Conservation (phyloP, 73 alveolate species). For the Paramecium tetraurelia region DNA sequence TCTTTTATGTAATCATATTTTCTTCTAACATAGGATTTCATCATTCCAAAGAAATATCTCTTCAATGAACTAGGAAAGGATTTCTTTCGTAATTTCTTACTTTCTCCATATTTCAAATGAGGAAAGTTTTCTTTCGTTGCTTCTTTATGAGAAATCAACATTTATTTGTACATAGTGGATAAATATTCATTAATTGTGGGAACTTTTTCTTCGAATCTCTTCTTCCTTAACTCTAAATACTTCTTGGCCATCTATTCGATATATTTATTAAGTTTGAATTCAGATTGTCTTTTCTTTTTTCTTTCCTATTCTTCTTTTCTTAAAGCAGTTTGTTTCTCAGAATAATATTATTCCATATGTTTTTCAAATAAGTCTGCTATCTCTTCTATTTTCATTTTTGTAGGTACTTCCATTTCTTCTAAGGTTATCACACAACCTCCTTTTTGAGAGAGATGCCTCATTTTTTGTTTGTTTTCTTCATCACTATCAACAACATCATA, state of each 20-base stretch:
- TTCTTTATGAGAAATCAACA: not conserved
- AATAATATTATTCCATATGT: slow-evolving; percentile 61
- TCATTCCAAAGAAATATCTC: slow-evolving; percentile 72
- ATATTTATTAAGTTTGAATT: slow-evolving; percentile 59
- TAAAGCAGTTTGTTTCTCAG: slow-evolving; percentile 23
- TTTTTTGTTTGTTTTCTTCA: slow-evolving; percentile 79
- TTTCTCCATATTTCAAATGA: slow-evolving; percentile 49
- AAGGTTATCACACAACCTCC: slow-evolving; percentile 61
- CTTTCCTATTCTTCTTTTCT: slow-evolving; percentile 62
- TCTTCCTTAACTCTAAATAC: slow-evolving; percentile 69
- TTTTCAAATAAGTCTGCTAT: slow-evolving; percentile 66
- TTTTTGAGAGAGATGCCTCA: slow-evolving; percentile 67
- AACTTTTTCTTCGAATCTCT: slow-evolving; percentile 64
- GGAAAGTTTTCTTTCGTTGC: slow-evolving; percentile 43
- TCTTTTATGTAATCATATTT: slow-evolving; percentile 52
- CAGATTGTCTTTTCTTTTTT: slow-evolving; percentile 43
- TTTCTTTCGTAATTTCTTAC: slow-evolving; percentile 60
- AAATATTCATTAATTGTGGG: slow-evolving; percentile 56
- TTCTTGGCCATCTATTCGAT: slow-evolving; percentile 70
- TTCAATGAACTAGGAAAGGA: slow-evolving; percentile 75
- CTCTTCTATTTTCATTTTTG: slow-evolving; percentile 60
- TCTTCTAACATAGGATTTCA: slow-evolving; percentile 49
- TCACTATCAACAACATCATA: slow-evolving; percentile 91
- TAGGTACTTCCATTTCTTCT: slow-evolving; percentile 60
- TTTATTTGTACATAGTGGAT: slow-evolving; percentile 9